A percentile compares a stretch with the other conserved stretches of the same genome.
Conservation (phyloP, 306 rosid species). For the Quercus parvula region DNA sequence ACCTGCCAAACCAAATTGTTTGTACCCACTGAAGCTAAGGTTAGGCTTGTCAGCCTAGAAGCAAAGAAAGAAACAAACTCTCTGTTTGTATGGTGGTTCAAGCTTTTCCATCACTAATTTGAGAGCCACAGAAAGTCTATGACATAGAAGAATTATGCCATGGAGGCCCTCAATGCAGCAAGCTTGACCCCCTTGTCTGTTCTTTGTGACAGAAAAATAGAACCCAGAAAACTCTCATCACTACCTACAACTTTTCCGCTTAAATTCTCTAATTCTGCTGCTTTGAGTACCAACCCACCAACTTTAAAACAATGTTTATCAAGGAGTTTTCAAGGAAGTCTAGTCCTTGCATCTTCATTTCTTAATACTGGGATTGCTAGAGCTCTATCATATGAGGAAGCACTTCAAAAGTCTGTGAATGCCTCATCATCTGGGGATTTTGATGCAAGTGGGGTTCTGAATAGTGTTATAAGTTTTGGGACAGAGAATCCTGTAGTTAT, state of each 20-base stretch:
- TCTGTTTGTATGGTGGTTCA: conserved; percentile 26
- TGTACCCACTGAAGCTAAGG: conserved; percentile 27
- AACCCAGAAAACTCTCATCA: conserved; percentile 52
- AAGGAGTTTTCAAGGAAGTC: conserved; percentile 43
- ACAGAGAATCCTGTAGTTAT: conserved; percentile 66
- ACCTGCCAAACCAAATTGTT: conserved; percentile 2
- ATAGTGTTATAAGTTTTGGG: conserved; percentile 50
- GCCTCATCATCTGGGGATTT: conserved; percentile 36
- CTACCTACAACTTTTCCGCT: conserved; percentile 30
- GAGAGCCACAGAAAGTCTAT: conserved; percentile 21
- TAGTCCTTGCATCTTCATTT: conserved; percentile 55
- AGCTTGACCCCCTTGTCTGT: conserved; percentile 76
- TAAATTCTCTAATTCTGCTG: conserved; percentile 43
- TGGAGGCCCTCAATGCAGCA: conserved; percentile 96
- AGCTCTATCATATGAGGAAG: conserved; percentile 86
- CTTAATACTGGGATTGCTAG: conserved; percentile 49
- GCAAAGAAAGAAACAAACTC: conserved; percentile 16
- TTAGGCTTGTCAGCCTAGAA: conserved; percentile 32
- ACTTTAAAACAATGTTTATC: conserved; percentile 27
- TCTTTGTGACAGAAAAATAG: conserved; percentile 55
- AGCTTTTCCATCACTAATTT: conserved; percentile 10
- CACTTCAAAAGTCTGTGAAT: conserved; percentile 38
- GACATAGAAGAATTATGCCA: conserved; percentile 56
- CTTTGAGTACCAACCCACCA: conserved; percentile 23
- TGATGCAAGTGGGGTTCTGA: conserved; percentile 50